phyloP scores from a whole-genome alignment of 306 rosid species.

The Herpetospermum pedunculosum region DNA sequence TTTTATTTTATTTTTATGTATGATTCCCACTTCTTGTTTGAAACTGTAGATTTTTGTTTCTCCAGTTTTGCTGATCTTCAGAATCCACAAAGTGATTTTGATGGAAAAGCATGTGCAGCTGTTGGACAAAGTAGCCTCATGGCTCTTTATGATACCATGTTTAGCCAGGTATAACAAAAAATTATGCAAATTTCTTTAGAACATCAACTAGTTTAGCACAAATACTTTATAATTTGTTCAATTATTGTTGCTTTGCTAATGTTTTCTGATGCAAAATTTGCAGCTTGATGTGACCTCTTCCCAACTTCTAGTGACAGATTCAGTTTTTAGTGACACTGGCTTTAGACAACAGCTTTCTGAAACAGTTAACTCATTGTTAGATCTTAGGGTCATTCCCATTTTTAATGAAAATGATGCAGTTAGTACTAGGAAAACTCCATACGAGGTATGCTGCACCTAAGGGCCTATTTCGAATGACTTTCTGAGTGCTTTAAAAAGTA shows the following conservation, averaged over 20 bases:
- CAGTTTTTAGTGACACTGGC: conserved; percentile 45
- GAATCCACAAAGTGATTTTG: conserved; percentile 52
- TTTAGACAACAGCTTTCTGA: conserved; percentile 68
- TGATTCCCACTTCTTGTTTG: too few species aligned
- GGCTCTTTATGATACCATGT: conserved; percentile 92
- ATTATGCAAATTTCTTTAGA: neutral
- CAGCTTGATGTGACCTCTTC: conserved; percentile 94
- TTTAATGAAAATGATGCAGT: conserved; percentile 94
- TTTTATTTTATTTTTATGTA: too few species aligned
- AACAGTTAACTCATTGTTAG: conserved; percentile 53
- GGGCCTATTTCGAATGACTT: too few species aligned
- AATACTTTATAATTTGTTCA: neutral
- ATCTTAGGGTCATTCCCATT: conserved; percentile 63
- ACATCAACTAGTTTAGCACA: neutral
- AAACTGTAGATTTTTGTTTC: neutral
- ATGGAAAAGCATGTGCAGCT: conserved; percentile 89
- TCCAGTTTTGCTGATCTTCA: conserved; percentile 83
- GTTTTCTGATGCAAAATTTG: conserved; percentile 15
- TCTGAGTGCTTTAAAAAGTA: too few species aligned
- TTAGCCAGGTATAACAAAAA: conserved; percentile 54
- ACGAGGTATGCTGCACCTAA: too few species aligned
- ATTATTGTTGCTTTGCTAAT: neutral
- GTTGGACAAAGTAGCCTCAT: conserved; percentile 93
- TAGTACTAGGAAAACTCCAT: conserved; percentile 77
- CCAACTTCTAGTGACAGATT: conserved; percentile 87